Evolutionary conservation across 257 asterid genomes (phyloP), one percentile per base, ranked within the genome.

Genomic region (Cordia subcordata): DNA sequence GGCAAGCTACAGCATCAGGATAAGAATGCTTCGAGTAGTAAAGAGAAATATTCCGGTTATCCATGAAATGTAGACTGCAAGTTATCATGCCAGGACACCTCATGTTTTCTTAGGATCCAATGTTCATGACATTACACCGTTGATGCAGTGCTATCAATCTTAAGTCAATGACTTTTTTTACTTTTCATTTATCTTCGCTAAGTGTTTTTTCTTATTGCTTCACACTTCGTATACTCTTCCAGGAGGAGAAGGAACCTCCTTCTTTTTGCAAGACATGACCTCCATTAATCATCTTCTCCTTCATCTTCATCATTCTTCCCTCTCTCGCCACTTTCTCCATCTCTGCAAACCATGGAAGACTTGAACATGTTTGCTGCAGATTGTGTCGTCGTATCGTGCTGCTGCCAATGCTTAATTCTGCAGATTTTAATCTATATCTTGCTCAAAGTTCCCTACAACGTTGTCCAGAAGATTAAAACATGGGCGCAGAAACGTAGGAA

Each of bases 341-440:
- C 49, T 56, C 42, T 19, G 57, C 19, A 35, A 67, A 59, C 60
- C 57, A 90, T 86, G 95, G 90, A 77, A 58, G 97, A 90, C 64
- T 56, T 57, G 16, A 84, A 81, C 74, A 65, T 69, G 54, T 64
- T 78, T 27, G 96, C 90, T 14, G 96, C 94, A 10, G 97, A 90
- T 46, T 86, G 97, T 75, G 66, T 87, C 50, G 95, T 90, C 68
- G 37, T 90, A 49, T 81, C 80, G 18, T 90, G 97, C 54, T 90
- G 97, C 77, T 90, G 96, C 58, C 84, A 84, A 53, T 87, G 94
- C 76, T 66, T 90, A 85, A 68, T 90, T 64, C 78, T 90, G 64
- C 90, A 90, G 62, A 62, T 90, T 68, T 67, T 90, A 66, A 58
- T 85, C 71, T 72, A 82, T 67, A 16, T 90, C 66, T 60, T 85